Conservation (phyloP, 129 eudicot species). For the Heracleum sosnowskyi region DNA sequence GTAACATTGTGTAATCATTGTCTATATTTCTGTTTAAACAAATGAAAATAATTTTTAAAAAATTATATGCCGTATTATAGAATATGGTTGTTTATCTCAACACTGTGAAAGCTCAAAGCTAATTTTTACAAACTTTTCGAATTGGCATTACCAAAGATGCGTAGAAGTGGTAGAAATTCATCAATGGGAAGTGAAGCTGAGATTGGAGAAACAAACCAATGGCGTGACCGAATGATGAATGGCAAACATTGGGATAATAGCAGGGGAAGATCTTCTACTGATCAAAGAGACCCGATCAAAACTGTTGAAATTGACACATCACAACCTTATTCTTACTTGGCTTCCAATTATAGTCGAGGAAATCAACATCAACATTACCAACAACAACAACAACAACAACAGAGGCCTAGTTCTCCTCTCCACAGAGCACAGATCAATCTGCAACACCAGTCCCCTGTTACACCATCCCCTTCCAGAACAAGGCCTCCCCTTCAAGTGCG, state of each 20-base stretch:
- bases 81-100: not conserved
- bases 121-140: not conserved
- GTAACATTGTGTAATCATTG: not conserved
- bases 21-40: not conserved
- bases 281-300: slow-evolving; percentile 48
- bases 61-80: not conserved
- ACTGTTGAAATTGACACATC: slow-evolving; percentile 78
- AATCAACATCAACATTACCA: slow-evolving; percentile 31
- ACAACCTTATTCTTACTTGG: slow-evolving; percentile 61
- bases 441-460: slow-evolving; percentile 28
- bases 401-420: slow-evolving; percentile 44
- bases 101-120: not conserved
- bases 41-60: not conserved
- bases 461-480: slow-evolving; percentile 73
- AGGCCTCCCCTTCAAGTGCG: slow-evolving; percentile 72
- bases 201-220: slow-evolving; percentile 48
- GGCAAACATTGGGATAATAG: slow-evolving; percentile 66
- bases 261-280: slow-evolving; percentile 67
- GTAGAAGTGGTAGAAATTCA: slow-evolving; percentile 51
- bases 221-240: slow-evolving; percentile 58
- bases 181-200: slow-evolving; percentile 67
- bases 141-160: slow-evolving; percentile 26
- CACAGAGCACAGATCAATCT: slow-evolving; percentile 32
- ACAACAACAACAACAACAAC: slow-evolving; percentile 43
- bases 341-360: slow-evolving; percentile 43